Evolutionary conservation across 2,329 filamentous ascomycete genomes (phyloP).

Genomic region (Sarocladiaceae sp.): DNA sequence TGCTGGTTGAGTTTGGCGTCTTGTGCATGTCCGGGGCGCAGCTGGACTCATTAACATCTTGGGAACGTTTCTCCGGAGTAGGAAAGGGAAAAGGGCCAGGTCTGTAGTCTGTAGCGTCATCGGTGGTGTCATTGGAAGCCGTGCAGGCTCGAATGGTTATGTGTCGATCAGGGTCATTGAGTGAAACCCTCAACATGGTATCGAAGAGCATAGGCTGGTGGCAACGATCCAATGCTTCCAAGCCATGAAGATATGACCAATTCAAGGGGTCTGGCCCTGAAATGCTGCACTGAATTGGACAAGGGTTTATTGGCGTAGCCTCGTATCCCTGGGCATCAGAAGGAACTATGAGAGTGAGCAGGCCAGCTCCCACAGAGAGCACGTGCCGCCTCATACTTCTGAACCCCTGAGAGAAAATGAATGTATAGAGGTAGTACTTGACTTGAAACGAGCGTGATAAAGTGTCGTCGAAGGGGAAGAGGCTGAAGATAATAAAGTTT

Average conservation of each 20-base stretch:
- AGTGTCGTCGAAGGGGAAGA: too few relatives aligned
- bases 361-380: too few relatives aligned
- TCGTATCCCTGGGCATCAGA: background rate
- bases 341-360: background rate
- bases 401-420: too few relatives aligned
- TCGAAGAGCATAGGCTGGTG: background rate
- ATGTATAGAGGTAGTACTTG: too few relatives aligned
- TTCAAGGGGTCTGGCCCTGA: background rate
- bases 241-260: background rate
- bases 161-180: conserved; percentile 16
- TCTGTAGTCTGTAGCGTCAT: conserved; percentile 25
- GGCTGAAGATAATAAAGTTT: too few relatives aligned
- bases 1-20: too few relatives aligned
- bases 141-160: conserved; percentile 26
- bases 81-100: background rate
- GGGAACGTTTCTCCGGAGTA: background rate
- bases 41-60: too few relatives aligned
- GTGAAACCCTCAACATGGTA: background rate
- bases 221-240: background rate
- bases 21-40: too few relatives aligned
- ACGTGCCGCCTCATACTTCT: too few relatives aligned
- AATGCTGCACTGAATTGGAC: background rate
- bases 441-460: too few relatives aligned
- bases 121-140: conserved; percentile 30
- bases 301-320: background rate